Evolutionary conservation across 2,329 filamentous ascomycete species (phyloP).

Genomic region (Curvularia eragrostidis): DNA sequence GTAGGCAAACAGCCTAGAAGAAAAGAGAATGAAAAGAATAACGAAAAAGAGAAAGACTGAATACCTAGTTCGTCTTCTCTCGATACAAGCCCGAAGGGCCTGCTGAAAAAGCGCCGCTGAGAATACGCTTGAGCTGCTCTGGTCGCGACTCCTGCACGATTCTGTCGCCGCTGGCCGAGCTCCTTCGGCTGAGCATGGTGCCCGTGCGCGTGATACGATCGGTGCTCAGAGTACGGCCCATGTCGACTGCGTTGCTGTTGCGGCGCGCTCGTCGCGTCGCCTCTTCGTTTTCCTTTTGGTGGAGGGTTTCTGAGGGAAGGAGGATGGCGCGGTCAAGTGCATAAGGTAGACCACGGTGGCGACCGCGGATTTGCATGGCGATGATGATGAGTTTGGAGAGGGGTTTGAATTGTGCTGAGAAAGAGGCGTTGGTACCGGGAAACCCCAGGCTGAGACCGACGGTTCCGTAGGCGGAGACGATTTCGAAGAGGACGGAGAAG

Average conservation of each 20-base stretch:
- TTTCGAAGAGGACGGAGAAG: constrained; percentile 55
- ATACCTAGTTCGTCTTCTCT: constrained; percentile 18
- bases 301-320: constrained; percentile 69
- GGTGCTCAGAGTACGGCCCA: constrained; percentile 7
- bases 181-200: constrained; percentile 29
- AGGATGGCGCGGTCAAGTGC: constrained; percentile 74
- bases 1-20: no score
- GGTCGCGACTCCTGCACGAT: constrained; percentile 15
- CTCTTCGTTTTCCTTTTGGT: constrained; percentile 65
- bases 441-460: constrained; percentile 92
- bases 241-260: constrained; percentile 32
- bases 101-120: constrained; percentile 34
- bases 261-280: constrained; percentile 52
- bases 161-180: constrained; percentile 23
- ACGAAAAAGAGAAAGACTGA: not conserved
- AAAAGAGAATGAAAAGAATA: not conserved
- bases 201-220: constrained; percentile 28
- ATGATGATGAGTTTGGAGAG: constrained; percentile 71
- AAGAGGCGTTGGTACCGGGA: constrained; percentile 74
- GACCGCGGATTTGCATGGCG: constrained; percentile 70
- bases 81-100: constrained; percentile 23
- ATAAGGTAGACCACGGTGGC: constrained; percentile 70
- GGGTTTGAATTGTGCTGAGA: constrained; percentile 80
- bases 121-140: constrained; percentile 27
- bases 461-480: constrained; percentile 68